Base-by-base conservation (phyloP, 805 yeast genomes). In the Nakazawaea wickerhamii region DNA sequence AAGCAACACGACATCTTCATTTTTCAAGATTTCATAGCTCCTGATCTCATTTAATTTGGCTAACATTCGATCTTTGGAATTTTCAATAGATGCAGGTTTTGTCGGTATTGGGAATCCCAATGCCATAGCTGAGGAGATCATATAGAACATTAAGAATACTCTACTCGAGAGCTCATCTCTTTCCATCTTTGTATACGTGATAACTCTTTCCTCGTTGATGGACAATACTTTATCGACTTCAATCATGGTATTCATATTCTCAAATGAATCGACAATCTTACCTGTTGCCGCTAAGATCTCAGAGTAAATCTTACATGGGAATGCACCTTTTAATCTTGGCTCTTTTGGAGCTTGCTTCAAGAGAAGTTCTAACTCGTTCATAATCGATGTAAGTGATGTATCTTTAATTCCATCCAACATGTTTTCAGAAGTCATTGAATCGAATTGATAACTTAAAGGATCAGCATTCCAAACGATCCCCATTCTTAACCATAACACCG, bases 391-490 rank as follows among this genome's bases (percentile, higher is more conserved):
- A 10, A 55, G 54, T 58, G 50, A 67, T 36, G 60, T 44, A 26
- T 64, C 79, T 38, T 67, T 62, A 21, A 75, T 58, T 1, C 81
- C 80, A 28, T 65, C 55, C 9, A 71, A 53, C 20, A 42, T 36
- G 32, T 49, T 40, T 17, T 58, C 60, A 4, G 45, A 41, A 42
- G 59, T 45, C 27, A 48, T 53, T 13, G 53, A 59, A 27, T 59
- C 55, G 19, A 52, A 53, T n/a, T 57, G 60, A 40, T 64, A 72
- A 14, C 69, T 73, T 47, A 86, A 61, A 1, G 90, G 88, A 49
- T 84, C 91, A 38, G 79, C 65, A 50, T 81, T 81, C 95, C 95
- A 86, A 7, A 80, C 70, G 18, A 87, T 71, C 1, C 95, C 95
- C 72, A 86, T 71, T 34, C 89, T 66, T 31, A 87, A 64, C 95